Conservation (phyloP, 139 green algal genomes). For the Chlamydomonas sphaeroides region DNA sequence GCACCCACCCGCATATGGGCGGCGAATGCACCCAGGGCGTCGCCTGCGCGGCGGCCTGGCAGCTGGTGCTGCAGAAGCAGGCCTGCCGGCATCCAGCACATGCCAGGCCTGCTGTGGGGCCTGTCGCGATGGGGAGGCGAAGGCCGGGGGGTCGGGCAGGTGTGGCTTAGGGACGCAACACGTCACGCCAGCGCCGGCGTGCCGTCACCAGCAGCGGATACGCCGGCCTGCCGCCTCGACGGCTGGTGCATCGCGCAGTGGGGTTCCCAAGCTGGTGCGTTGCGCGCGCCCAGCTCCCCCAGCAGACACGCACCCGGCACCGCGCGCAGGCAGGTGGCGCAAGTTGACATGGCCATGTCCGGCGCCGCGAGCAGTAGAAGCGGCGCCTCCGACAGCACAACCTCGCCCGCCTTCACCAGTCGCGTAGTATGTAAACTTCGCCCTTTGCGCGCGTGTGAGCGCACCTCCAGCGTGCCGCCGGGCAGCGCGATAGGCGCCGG, state of each 20-base stretch:
- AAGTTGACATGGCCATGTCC: conserved; percentile 38
- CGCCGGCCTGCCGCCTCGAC: no score
- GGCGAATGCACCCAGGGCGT: conserved; percentile 57
- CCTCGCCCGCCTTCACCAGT: conserved; percentile 47
- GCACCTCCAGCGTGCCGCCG: conserved; percentile 41
- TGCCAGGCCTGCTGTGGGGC: conserved; percentile 22
- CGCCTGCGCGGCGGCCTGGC: conserved; percentile 27
- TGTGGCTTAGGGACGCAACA: no score
- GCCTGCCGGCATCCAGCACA: conserved; percentile 56
- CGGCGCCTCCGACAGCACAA: conserved; percentile 52
- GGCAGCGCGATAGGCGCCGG: background rate
- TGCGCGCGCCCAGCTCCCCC: no score
- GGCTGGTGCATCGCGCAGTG: no score
- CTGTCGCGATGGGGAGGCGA: no score
- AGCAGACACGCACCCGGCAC: no score
- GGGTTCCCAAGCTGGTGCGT: no score
- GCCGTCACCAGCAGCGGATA: no score
- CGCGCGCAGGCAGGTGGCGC: conserved; percentile 47
- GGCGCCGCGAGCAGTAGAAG: conserved; percentile 49
- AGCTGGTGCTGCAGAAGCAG: conserved; percentile 59
- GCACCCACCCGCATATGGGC: conserved; percentile 56
- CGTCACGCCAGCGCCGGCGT: no score
- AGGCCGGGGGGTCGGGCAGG: no score
- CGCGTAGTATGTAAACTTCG: conserved; percentile 50
- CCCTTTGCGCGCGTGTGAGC: conserved; percentile 29